Evolutionary conservation across 495 filamentous ascomycete genomes (phyloP).

Genomic region (Penicillium arizonense): DNA sequence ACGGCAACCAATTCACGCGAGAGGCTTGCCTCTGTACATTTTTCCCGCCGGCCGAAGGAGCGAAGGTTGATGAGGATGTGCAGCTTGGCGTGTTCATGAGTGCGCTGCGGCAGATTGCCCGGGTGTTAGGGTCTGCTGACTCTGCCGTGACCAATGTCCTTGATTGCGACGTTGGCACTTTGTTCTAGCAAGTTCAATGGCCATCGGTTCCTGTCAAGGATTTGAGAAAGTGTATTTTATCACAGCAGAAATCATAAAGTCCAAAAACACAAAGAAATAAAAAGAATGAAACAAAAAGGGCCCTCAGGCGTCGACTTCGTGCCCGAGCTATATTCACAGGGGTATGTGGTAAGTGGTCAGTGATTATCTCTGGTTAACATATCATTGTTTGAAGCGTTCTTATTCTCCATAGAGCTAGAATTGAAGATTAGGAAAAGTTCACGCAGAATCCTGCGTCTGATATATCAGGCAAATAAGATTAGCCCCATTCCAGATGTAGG

Average conservation of each 20-base stretch:
- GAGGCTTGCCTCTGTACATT: neutral
- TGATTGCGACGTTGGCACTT: constrained; percentile 31
- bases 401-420: no score
- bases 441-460: no score
- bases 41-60: neutral
- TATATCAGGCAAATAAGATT: no score
- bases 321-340: no score
- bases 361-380: no score
- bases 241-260: no score
- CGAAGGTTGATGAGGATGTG: neutral
- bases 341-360: no score
- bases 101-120: neutral
- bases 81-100: constrained; percentile 3
- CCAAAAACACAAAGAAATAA: neutral
- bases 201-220: neutral
- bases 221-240: neutral
- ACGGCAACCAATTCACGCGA: neutral
- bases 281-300: neutral
- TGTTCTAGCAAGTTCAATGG: constrained; percentile 23
- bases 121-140: constrained; percentile 4
- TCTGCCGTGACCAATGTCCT: constrained; percentile 19
- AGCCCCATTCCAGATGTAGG: no score
- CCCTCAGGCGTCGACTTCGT: no score
- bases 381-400: no score
- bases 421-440: no score